A percentile compares a stretch with the other conserved stretches of the same genome.
phyloP scores from a whole-genome alignment of 768 basidiomycete species.

The Pleurotus citrinopileatus region DNA sequence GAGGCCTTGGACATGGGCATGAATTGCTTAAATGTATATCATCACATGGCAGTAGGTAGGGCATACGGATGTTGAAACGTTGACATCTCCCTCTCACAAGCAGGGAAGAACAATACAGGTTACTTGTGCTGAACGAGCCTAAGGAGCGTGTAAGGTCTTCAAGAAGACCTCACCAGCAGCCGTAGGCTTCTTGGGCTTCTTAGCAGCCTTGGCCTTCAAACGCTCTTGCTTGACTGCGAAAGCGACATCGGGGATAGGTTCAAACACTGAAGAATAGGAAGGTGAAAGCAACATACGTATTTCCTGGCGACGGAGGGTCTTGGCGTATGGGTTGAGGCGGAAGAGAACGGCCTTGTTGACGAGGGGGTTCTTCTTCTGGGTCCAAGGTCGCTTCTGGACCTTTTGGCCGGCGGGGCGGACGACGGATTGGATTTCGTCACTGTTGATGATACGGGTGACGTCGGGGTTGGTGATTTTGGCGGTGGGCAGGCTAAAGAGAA shows the following conservation, averaged over 20 bases:
- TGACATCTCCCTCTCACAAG: no score
- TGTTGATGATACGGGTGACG: conserved; percentile 97
- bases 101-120: no score
- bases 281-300: conserved; percentile 55
- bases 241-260: conserved; percentile 12
- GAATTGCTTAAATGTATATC: no score
- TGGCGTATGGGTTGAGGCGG: conserved; percentile 98
- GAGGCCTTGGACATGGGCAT: no score
- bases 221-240: conserved; percentile 76
- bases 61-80: no score
- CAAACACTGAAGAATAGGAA: background rate
- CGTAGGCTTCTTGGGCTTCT: conserved; percentile 45
- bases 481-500: conserved; percentile 67
- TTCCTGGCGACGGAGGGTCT: conserved; percentile 87
- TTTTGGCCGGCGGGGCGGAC: conserved; percentile 87
- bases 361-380: conserved; percentile 99
- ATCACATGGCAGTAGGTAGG: no score
- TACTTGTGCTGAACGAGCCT: no score
- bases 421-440: conserved; percentile 95
- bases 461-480: conserved; percentile 98
- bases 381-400: conserved; percentile 90
- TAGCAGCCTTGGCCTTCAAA: conserved; percentile 49
- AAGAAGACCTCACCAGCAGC: conserved; percentile 84
- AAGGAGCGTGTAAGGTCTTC: conserved; percentile 81
- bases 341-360: conserved; percentile 91